Evolutionary conservation across 176 grass and related monocot species (phyloP), one percentile per base, ranked within the genome.

Genomic region (Avena eriantha): DNA sequence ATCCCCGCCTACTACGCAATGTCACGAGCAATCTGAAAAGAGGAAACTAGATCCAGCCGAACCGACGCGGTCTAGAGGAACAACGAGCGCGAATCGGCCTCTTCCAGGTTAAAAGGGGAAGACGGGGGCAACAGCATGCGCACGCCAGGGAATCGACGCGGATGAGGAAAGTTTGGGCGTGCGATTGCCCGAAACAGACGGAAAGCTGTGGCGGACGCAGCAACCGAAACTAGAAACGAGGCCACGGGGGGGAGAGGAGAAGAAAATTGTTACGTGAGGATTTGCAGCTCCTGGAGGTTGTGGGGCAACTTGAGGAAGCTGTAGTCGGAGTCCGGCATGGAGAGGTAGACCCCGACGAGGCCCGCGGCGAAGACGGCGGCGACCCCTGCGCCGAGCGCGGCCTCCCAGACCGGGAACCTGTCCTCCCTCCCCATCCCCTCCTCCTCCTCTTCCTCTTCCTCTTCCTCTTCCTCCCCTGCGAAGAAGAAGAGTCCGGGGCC

Each of bases 271-370:
- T 91, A 99, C 97, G 90, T 96, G 73, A 99, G 90, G 82, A 88
- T 88, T 86, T 96, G 92, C 83, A 99, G 90, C 67, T 99, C 97
- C 18, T 95, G 83, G 57, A 96, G 90, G 50, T 89, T 91, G 53
- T 49, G 87, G 0, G 92, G 91, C 43, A 95, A 50, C 85, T 93
- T 93, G 77, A 91, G 91, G 77, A 95, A 87, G 84, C 83, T 92
- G 86, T 91, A 92, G 87, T 94, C 92, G 57, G 84, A 90, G 81
- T 90, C 78, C 77, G 93, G 93, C 97, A 99, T 99, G 76, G 97
- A 96, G 10, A 96, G 84, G 84, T 99, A 99, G 71, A 99, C 92
- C 10, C 85, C 94, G 29, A 89, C 68, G 48, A 99, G 89, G 13
- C 94, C 97, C 17, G 92, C 59, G 82, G 84, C 94, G 82, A 99